phyloP scores from a whole-genome alignment of 2,329 filamentous ascomycete genomes.

The Paecilomyces niveus region DNA sequence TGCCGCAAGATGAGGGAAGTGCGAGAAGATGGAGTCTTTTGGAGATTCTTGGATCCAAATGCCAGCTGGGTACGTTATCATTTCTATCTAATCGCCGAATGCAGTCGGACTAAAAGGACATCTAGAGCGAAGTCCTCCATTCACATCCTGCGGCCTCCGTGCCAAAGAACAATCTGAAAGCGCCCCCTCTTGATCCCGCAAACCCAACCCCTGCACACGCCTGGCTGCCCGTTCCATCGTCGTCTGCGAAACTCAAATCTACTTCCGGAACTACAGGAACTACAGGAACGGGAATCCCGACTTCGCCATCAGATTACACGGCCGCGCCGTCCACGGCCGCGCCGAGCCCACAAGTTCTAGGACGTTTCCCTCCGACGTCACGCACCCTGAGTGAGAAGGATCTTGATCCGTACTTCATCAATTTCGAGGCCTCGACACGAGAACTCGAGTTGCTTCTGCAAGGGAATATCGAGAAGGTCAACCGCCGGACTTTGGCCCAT shows the following conservation, averaged over 20 bases:
- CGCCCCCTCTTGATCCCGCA: constrained; percentile 90
- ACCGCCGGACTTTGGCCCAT: constrained; percentile 79
- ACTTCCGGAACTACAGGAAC: constrained; percentile 31
- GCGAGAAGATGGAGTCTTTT: constrained; percentile 89
- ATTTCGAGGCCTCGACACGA: constrained; percentile 85
- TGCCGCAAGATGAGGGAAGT: constrained; percentile 91
- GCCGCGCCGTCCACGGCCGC: constrained; percentile 3
- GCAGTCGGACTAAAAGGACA: constrained; percentile 17
- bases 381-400: constrained; percentile 77
- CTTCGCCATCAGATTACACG: constrained; percentile 45
- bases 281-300: constrained; percentile 45
- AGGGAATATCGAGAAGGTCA: constrained; percentile 95
- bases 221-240: constrained; percentile 78
- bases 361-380: constrained; percentile 74
- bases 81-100: background rate
- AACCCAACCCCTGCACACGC: constrained; percentile 81
- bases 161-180: constrained; percentile 88
- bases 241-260: constrained; percentile 76
- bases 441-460: constrained; percentile 82
- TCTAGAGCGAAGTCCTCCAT: constrained; percentile 84
- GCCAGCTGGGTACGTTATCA: constrained; percentile 76
- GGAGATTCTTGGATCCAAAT: constrained; percentile 95
- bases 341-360: constrained; percentile 57
- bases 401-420: constrained; percentile 90
- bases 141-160: constrained; percentile 85